Conservation (phyloP, 1,284 basidiomycete species). For the Ganoderma lucidum region DNA sequence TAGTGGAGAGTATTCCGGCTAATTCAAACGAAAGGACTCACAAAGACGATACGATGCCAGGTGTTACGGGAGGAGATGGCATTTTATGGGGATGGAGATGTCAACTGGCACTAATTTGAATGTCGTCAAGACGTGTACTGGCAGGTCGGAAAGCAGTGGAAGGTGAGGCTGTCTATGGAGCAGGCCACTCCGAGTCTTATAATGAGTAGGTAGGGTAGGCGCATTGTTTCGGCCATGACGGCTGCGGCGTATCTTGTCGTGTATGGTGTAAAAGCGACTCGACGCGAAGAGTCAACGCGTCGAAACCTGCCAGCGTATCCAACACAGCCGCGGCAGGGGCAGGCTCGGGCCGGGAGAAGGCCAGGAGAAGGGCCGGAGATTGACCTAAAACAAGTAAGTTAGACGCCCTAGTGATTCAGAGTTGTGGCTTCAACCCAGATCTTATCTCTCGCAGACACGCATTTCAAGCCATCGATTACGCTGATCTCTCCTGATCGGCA, state of each 20-base stretch:
- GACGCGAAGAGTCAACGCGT: background rate
- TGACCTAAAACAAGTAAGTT: background rate
- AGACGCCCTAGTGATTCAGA: background rate
- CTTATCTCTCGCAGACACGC: background rate
- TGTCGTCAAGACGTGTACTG: too few species aligned
- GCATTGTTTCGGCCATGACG: background rate
- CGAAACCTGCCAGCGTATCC: too few species aligned
- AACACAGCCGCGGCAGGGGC: too few species aligned
- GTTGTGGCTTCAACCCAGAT: background rate
- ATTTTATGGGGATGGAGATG: background rate
- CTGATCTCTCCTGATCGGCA: background rate
- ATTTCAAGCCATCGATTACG: background rate
- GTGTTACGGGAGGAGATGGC: background rate
- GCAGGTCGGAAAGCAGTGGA: too few species aligned
- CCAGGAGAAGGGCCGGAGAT: background rate
- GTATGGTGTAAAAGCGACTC: background rate
- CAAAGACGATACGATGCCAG: background rate
- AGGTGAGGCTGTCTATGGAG: background rate
- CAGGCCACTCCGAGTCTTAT: background rate
- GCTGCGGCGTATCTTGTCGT: too few species aligned
- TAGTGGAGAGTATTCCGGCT: background rate
- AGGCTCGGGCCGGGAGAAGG: too few species aligned
- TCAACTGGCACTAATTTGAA: background rate
- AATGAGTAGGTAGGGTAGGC: background rate
- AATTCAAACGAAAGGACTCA: background rate